Base-by-base conservation (phyloP, 106 monocot genomes). In the Acanthochlamys bracteata region DNA sequence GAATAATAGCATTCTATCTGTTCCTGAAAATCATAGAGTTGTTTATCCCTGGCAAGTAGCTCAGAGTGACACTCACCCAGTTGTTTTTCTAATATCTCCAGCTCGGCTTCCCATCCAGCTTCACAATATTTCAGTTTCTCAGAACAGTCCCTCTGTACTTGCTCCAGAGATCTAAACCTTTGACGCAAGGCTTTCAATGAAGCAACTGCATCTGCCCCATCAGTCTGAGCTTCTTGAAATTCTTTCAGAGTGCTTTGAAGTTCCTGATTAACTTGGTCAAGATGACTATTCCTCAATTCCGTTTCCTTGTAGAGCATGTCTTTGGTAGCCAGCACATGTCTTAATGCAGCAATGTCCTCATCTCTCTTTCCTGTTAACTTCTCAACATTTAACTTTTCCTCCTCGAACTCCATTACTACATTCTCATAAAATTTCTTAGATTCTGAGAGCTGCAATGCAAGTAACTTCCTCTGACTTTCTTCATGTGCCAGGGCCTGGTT, bases 401-500 rank as follows among this genome's bases (percentile, higher is more conserved):
- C 85, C 62, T 89, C 85, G 68, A 71, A 98, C 41, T 92, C 92
- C 23, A 79, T 62, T 11, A 79, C 65, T 11, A 82, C 74, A 55
- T 78, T 83, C 53, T 92, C 80, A 72, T 79, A 89, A 39, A 65
- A 46, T 19, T 53, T 60, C 52, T 70, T 76, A 10, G 76, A 85
- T 73, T 92, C 92, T 16, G 68, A 74, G 23, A 89, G 49, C 67
- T 98, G 86, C 24, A 77, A 69, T 60, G 92, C 88, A 57, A 92
- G 74, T 75, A 83, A 26, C 57, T 88, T 98, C 64, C 92, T 88
- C 26, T 81, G 69, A 65, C 92, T 83, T 67, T 98, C 91, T 72
- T 98, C 92, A 58, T 76, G 85, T 3, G 85, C 85, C 20, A 98
- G 43, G 3, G 76, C 92, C 59, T 92, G 81, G 58, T 89, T 98